Evolutionary conservation across 1,284 basidiomycete genomes (phyloP).

Genomic region (Cryptococcus sp.): DNA sequence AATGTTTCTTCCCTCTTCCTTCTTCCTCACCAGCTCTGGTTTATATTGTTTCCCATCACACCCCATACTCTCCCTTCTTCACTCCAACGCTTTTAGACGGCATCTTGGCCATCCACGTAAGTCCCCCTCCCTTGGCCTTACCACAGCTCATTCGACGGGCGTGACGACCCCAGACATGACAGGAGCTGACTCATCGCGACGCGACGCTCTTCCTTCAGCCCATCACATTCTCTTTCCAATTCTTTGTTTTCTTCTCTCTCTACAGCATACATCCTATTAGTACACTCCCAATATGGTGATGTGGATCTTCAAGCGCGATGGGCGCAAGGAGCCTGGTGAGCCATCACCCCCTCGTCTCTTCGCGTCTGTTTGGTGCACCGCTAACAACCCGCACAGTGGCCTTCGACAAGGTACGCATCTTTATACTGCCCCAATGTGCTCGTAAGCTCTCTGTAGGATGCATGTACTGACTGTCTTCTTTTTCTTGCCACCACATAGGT

Average conservation of each 20-base stretch:
- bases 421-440: not conserved
- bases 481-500: slow-evolving; percentile 10
- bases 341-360: not conserved
- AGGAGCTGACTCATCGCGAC: not conserved
- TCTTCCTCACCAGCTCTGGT: not conserved
- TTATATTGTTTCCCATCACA: too few species aligned
- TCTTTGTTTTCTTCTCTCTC: too few species aligned
- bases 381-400: slow-evolving; percentile 24
- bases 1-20: not conserved
- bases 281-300: slow-evolving; percentile 35
- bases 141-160: not conserved
- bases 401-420: slow-evolving; percentile 35
- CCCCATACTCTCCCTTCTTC: not conserved
- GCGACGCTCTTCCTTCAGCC: not conserved
- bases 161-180: not conserved
- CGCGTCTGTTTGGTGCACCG: not conserved
- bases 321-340: slow-evolving; percentile 46
- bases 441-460: not conserved
- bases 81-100: not conserved
- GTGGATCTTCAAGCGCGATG: slow-evolving; percentile 50
- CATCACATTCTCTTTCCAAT: too few species aligned
- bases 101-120: not conserved
- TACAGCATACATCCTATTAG: not conserved
- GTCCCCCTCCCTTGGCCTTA: not conserved
- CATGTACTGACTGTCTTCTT: slow-evolving; percentile 9